Percentiles rank a stretch among this genome's conserved stretches.
These are phyloP conservation scores for Leishmania major DNA, from an alignment of 208 protist genomes.

Conservation along the genomic window DNA sequence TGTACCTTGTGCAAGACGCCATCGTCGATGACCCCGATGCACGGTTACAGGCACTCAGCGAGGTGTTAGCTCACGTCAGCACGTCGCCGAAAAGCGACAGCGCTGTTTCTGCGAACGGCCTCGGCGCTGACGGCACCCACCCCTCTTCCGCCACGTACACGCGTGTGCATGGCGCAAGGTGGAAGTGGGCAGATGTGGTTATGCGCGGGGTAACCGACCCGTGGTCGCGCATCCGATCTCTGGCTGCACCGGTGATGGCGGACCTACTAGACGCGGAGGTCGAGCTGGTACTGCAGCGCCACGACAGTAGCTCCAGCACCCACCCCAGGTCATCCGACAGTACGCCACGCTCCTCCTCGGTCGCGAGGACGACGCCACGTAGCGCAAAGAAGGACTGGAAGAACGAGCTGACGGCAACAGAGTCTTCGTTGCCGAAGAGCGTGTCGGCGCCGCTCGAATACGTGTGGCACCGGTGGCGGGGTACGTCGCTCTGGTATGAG, in stretches of 20 bases:
- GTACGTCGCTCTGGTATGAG: slow-evolving; percentile 30
- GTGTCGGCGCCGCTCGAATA: slow-evolving; percentile 28
- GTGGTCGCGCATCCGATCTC: slow-evolving; percentile 64
- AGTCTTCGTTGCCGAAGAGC: not conserved
- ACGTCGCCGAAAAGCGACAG: not conserved
- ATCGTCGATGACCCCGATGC: slow-evolving; percentile 28
- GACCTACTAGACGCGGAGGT: slow-evolving; percentile 32
- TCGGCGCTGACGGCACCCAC: not conserved
- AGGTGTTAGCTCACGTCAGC: slow-evolving; percentile 16
- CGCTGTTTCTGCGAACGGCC: not conserved
- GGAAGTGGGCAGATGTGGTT: slow-evolving; percentile 46
- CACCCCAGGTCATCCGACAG: not conserved
- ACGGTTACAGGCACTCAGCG: slow-evolving; percentile 18
- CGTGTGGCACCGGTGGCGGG: slow-evolving; percentile 24
- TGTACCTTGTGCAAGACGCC: slow-evolving; percentile 10
- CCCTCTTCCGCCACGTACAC: not conserved
- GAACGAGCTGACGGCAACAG: not conserved
- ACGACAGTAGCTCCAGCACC: not conserved
- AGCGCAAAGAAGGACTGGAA: not conserved
- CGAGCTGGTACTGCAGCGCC: slow-evolving; percentile 10
- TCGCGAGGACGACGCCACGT: not conserved
- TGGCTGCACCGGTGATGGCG: slow-evolving; percentile 26
- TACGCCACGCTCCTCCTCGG: not conserved
- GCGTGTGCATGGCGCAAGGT: slow-evolving; percentile 7
- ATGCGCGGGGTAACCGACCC: slow-evolving; percentile 68